Evolutionary conservation across 164 flowering plant species (phyloP), one percentile per base, ranked within the genome.

Genomic region (Magnolia changhungtana): DNA sequence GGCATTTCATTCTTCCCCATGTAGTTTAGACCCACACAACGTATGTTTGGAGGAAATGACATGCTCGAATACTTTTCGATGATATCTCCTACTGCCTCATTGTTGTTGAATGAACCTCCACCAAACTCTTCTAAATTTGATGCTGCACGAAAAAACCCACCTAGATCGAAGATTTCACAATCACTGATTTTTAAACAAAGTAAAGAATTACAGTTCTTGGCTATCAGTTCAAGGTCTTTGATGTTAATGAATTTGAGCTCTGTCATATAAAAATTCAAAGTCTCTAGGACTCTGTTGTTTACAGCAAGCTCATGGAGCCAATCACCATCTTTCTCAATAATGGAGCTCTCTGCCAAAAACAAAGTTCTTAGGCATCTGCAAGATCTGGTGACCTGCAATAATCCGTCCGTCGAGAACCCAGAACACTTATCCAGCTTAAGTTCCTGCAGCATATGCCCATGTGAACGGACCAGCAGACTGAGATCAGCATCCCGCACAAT

Each of bases 261-360:
- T 55, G 96, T 92, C 89, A 85, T 78, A 80, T 94, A 91, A 80
- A 94, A 91, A 74, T 91, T 96, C 73, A 96, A 76, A 49, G 81
- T 76, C 76, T 92, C 98, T 11, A 96, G 91, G 73, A 87, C 92
- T 1, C 83, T 81, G 76, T 92, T 92, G 83, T 91, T 86, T 72
- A 80, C 14, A 23, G 99, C 97, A 81, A 96, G 87, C 84, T 94
- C 96, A 72, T 92, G 98, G 2, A 94, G 89, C 99, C 99, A 96
- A 14, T 81, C 79, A 27, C 95, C 97, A 80, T 85, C 90, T 37
- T 76, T 86, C 78, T 92, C 96, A 20, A 13, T 58, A 55, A 94
- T 84, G 58, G 69, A 45, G 82, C 97, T 90, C 83, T 94, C 99
- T 81, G 94, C 98, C 78, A 96, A 72, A 85, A 87, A 85, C 49